phyloP scores from a whole-genome alignment of 495 filamentous ascomycete genomes.

The Penicillium desertorum region DNA sequence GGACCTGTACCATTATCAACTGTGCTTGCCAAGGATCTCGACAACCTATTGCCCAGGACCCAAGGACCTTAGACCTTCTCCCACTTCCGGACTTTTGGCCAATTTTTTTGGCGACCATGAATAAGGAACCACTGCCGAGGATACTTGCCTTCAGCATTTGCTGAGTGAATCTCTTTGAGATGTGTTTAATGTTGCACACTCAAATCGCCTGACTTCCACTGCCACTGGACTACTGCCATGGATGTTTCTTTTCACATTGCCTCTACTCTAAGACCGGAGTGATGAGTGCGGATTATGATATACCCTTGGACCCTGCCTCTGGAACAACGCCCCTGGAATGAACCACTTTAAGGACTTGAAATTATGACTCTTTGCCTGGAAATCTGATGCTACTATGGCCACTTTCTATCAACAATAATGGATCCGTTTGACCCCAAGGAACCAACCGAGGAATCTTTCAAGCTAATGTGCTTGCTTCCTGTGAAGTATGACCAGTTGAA shows the following conservation, averaged over 20 bases:
- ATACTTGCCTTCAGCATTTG: constrained; percentile 35
- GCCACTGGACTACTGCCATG: constrained; percentile 22
- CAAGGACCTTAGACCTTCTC: constrained; percentile 21
- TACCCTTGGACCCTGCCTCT: constrained; percentile 20
- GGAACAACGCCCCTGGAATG: constrained; percentile 20
- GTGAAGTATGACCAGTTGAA: constrained; percentile 14
- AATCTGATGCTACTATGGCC: constrained; percentile 14
- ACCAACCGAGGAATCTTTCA: constrained; percentile 13
- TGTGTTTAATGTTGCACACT: constrained; percentile 51
- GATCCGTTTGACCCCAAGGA: constrained; percentile 7
- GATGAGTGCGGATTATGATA: constrained; percentile 27
- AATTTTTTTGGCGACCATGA: constrained; percentile 29
- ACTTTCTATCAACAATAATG: constrained; percentile 16
- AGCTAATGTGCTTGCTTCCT: constrained; percentile 26
- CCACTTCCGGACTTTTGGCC: constrained; percentile 8
- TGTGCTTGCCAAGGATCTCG: constrained; percentile 21
- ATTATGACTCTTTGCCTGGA: constrained; percentile 23
- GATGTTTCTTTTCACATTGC: constrained; percentile 26
- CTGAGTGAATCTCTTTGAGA: constrained; percentile 43
- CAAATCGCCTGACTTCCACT: constrained; percentile 22
- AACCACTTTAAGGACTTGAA: constrained; percentile 8
- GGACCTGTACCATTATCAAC: constrained; percentile 25
- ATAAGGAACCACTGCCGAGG: constrained; percentile 29
- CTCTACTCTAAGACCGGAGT: constrained; percentile 34
- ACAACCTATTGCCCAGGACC: constrained; percentile 18